Conservation (phyloP, 2,329 filamentous ascomycete genomes). For the Penicillium hesseltinei region DNA sequence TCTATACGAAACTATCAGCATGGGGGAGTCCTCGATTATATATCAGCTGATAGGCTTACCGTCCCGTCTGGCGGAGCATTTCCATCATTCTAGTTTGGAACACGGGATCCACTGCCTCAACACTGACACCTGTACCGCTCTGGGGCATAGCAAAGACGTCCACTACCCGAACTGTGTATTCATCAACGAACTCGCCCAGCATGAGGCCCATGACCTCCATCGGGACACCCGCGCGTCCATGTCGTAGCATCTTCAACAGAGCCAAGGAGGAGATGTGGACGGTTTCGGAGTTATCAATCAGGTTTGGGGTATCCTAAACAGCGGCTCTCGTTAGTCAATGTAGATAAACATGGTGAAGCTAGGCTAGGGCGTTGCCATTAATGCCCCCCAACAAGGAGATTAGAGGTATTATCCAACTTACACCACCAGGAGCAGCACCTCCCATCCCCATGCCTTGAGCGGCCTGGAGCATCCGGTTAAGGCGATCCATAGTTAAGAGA, state of each 20-base stretch:
- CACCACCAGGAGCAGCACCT: constrained; percentile 38
- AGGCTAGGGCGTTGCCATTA: neutral
- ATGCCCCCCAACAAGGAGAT: constrained; percentile 10
- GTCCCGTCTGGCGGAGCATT: constrained; percentile 95
- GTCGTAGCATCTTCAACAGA: constrained; percentile 96
- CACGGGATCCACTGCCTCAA: constrained; percentile 96
- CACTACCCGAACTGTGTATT: constrained; percentile 96
- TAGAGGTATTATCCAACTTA: constrained; percentile 29
- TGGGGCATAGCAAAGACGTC: constrained; percentile 99
- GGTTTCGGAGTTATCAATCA: constrained; percentile 98
- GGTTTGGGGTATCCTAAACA: constrained; percentile 74
- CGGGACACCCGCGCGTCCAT: constrained; percentile 93
- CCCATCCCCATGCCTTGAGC: constrained; percentile 60
- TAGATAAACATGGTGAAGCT: neutral
- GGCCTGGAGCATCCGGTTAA: constrained; percentile 80
- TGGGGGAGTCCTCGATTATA: neutral
- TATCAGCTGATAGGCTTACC: constrained; percentile 54
- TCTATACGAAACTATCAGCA: constrained; percentile 47
- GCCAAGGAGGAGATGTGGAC: constrained; percentile 98
- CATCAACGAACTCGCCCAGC: constrained; percentile 97
- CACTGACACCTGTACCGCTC: constrained; percentile 95
- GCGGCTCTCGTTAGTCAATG: neutral
- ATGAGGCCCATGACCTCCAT: constrained; percentile 99
- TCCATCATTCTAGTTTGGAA: constrained; percentile 99
- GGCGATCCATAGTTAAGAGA: constrained; percentile 71